Evolutionary conservation across 129 eudicot genomes (phyloP).

Genomic region (sunflower (Helianthus annuus)): HanXRQr2.0-SUNRISE NC_035444.2:95141677-95142176

Average conservation of each 20-base stretch:
- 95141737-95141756: no score
- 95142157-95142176: not conserved
- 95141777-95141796: no score
- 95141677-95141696: no score
- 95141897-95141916: not conserved
- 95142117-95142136: not conserved
- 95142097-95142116: not conserved
- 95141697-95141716: no score
- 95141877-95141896: no score
- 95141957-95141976: not conserved
- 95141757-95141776: no score
- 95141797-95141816: not conserved
- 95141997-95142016: not conserved
- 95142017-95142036: not conserved
- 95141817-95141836: constrained; percentile 86
- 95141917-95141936: not conserved
- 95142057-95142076: not conserved
- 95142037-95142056: not conserved
- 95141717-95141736: no score
- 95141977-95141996: not conserved
- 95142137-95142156: not conserved
- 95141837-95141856: constrained; percentile 98
- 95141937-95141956: not conserved
- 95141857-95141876: not conserved
- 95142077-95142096: not conserved